Evolutionary conservation across 345 rosid species (phyloP).

Genomic region (thale cress (Arabidopsis thaliana)): DNA sequence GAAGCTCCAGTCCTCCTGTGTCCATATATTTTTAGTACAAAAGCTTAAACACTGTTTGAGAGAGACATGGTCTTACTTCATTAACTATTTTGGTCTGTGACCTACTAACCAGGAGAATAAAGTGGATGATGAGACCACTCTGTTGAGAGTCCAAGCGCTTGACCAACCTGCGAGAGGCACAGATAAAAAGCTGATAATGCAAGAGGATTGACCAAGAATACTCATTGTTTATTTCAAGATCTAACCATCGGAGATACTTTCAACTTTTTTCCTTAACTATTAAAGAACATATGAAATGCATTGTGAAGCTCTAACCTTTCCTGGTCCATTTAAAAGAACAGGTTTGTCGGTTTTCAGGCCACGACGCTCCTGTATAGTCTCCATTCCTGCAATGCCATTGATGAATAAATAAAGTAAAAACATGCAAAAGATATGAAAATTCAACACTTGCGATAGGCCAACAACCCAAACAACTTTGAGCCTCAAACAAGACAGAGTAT

Average conservation of each 20-base stretch:
- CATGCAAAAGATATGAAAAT: too few relatives aligned
- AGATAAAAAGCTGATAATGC: conserved; percentile 13
- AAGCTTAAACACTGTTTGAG: conserved; percentile 7
- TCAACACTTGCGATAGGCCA: neutral
- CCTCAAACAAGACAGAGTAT: neutral
- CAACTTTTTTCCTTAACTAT: neutral
- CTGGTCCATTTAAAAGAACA: conserved; percentile 84
- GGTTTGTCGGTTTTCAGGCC: conserved; percentile 81
- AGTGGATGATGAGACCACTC: conserved; percentile 94
- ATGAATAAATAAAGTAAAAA: too few relatives aligned
- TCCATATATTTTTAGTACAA: neutral
- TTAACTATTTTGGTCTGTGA: conserved; percentile 3
- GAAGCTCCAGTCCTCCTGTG: conserved; percentile 85
- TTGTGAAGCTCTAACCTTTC: conserved; percentile 60
- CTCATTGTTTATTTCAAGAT: neutral
- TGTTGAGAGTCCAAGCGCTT: conserved; percentile 87
- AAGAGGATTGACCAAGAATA: neutral
- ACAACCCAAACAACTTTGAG: neutral
- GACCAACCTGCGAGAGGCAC: conserved; percentile 65
- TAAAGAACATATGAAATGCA: neutral
- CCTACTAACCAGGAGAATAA: conserved; percentile 73
- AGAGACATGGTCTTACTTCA: conserved; percentile 2
- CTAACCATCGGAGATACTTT: neutral
- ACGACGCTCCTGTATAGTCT: conserved; percentile 86
- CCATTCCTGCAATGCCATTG: conserved; percentile 63